Evolutionary conservation across 2,329 filamentous ascomycete species (phyloP), one percentile per base, ranked within the genome.

Genomic region (Sclerotinia nivalis): DNA sequence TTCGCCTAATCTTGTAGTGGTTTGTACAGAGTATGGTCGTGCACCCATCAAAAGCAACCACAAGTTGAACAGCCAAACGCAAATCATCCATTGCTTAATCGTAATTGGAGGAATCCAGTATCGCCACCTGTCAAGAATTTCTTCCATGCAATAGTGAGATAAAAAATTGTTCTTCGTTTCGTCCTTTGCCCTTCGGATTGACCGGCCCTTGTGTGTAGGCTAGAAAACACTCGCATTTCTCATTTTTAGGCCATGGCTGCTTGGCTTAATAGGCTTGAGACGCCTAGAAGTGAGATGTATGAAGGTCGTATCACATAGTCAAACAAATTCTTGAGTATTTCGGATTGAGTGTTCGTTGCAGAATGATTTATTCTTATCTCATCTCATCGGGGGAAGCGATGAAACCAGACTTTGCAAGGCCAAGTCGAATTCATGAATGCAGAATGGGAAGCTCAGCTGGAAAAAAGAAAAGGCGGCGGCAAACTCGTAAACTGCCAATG

Each of bases 91-190:
- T 52, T 52, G 47, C 47, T 64, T 20, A 18, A 52, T 52, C 2
- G 61, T 52, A 0, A 64, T 37, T 52, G 61, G 61, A 64, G 40
- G 13, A 52, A 28, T 12, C 8, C 12, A 13, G 6, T 12, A 18
- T 40, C 9, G 15, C 18, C 31, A 52, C 20, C 45, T 52, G 60
- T 50, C 45, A 64, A 37, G 45, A 64, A 49, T 64, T 50, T 20
- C 60, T 50, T 50, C 22, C 60, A 50, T 64, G 60, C 60, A 64
- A 47, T 64, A 64, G 61, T 40, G 22, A 64, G 34, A 64, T 25
- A 52, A 52, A 6, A 58, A 2, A 7, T 40, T 13, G 61, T 64
- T 52, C 61, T 52, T 64, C 60, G 60, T 52, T n/a, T 37, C 61
- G n/a, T 50, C 22, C 31, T 37, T 64, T 20, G 22, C 34, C 18